Evolutionary conservation across 2,329 filamentous ascomycete genomes (phyloP).

Genomic region (Aphanocladium album): DNA sequence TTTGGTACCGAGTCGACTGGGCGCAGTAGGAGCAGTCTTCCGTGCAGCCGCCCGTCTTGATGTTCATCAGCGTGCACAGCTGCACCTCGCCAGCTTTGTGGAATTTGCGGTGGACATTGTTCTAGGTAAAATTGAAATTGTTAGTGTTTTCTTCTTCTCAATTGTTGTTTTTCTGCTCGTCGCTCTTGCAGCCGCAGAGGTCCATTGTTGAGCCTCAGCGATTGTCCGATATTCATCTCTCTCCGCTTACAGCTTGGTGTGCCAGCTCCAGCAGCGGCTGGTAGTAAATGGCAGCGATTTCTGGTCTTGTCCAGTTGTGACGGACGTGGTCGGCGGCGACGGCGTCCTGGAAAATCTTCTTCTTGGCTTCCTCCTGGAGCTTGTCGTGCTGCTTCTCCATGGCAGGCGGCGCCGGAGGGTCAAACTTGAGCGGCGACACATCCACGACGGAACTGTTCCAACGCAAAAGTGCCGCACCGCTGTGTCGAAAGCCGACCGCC

Average conservation of each 20-base stretch:
- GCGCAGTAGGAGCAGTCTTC: constrained; percentile 94
- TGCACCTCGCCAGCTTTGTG: constrained; percentile 80
- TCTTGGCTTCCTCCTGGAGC: constrained; percentile 11
- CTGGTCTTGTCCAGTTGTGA: constrained; percentile 74
- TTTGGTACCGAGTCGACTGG: constrained; percentile 74
- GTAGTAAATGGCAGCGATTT: constrained; percentile 78
- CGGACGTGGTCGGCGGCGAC: constrained; percentile 57
- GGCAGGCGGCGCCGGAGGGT: constrained; percentile 7
- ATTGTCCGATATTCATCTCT: background rate
- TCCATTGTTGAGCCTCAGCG: background rate
- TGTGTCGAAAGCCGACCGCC: constrained; percentile 4
- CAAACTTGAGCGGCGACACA: constrained; percentile 11
- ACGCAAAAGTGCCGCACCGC: constrained; percentile 12
- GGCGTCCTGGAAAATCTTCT: constrained; percentile 42
- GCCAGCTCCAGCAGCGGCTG: constrained; percentile 75
- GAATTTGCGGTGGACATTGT: constrained; percentile 74
- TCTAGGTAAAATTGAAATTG: constrained; percentile 41
- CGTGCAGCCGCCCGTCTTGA: constrained; percentile 88
- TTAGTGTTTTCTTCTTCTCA: background rate
- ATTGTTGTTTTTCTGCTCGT: too few species aligned
- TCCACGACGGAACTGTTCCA: constrained; percentile 14
- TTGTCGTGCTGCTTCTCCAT: background rate
- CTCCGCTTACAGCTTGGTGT: constrained; percentile 59
- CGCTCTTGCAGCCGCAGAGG: too few species aligned
- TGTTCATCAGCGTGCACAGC: constrained; percentile 94